These are phyloP conservation scores for Antitrichia curtipendula DNA, from an alignment of 225 moss, liverwort and hornwort species.

Conservation along the genomic window DNA sequence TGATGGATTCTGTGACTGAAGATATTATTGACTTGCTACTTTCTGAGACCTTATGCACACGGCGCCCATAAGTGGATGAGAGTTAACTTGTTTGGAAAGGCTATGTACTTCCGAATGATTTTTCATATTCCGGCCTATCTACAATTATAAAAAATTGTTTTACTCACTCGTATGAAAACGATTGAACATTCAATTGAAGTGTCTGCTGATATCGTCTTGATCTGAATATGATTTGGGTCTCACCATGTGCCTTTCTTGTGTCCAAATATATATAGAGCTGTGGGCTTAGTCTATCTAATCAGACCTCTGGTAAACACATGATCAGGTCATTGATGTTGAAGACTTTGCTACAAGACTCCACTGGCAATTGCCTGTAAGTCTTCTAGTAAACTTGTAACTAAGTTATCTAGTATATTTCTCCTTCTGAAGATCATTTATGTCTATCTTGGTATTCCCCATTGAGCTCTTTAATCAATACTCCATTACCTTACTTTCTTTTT, in stretches of 20 bases:
- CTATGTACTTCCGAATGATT: background rate
- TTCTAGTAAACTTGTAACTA: constrained; percentile 21
- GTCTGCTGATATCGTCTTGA: background rate
- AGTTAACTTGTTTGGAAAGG: background rate
- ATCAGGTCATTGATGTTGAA: constrained; percentile 35
- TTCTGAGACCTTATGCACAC: background rate
- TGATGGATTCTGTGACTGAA: background rate
- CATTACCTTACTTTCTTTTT: background rate
- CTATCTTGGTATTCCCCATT: background rate
- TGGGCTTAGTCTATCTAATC: constrained; percentile 14
- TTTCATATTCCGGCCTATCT: background rate
- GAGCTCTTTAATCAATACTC: background rate
- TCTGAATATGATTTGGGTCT: background rate
- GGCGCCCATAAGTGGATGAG: background rate
- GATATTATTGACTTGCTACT: background rate
- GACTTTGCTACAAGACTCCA: constrained; percentile 38
- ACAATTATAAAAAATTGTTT: background rate
- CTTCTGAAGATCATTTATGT: background rate
- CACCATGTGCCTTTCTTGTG: background rate
- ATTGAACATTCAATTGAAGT: background rate
- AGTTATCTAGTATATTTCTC: background rate
- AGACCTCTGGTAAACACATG: constrained; percentile 25
- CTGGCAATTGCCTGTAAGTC: constrained; percentile 54
- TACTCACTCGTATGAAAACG: background rate
- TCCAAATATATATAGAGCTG: background rate